Evolutionary conservation across 768 basidiomycete genomes (phyloP), one percentile per base, ranked within the genome.

Genomic region (Erythrobasidium yunnanense): DNA sequence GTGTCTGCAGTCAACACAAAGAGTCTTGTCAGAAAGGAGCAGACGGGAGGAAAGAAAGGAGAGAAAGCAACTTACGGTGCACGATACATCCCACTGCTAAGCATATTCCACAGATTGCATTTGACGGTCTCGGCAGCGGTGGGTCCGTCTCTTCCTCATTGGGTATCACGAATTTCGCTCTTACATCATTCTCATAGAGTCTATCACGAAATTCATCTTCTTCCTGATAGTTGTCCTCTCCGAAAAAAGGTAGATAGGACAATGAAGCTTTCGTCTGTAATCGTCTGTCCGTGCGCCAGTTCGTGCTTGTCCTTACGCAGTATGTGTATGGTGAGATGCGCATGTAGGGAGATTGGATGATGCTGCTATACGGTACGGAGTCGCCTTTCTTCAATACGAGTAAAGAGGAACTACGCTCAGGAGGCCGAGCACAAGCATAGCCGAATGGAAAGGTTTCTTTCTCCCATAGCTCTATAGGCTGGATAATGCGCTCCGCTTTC

Each of bases 271-370:
- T 18, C 32, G 30, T 30, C 13, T 35, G 46, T 18, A 63, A 25
- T 15, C 20, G 27, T 20, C 22, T 4, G 32, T 46, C 27, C 27
- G 60, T 51, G 3, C 60, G 20, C 47, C 60, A 51, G 30, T 63
- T 63, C 18, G 42, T 51, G 27, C 27, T 30, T 29, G 60, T 50
- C n/a, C 60, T 3, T 33, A 35, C 22, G 49, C 60, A 63, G 23
- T 50, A 63, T 30, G 60, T 63, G 49, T 63, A 63, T 13, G 45
- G 60, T 32, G 60, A 49, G 29, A 63, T 63, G 11, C 60, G 60
- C 4, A 50, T 13, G 27, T 63, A 63, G 18, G 60, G 60, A 15
- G 60, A 63, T 25, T 34, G 32, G 27, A 63, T 63, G 33, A 46
- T 51, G 32, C 33, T 47, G n/a, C 46, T 50, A 33, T 38, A 18